phyloP scores from a whole-genome alignment of 176 grass and related monocot species.

The Musa beccarii region DNA sequence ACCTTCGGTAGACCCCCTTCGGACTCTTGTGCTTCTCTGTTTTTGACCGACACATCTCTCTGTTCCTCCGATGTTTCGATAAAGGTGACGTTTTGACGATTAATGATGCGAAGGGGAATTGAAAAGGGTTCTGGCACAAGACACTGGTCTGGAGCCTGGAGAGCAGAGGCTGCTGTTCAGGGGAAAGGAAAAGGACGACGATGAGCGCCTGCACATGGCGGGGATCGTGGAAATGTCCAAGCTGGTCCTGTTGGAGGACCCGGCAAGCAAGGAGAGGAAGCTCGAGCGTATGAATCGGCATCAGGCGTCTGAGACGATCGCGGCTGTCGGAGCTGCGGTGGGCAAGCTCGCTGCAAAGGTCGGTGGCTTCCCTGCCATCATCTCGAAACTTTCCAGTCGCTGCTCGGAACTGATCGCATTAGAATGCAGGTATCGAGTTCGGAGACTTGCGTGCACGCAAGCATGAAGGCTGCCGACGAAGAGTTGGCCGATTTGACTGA shows the following conservation, averaged over 20 bases:
- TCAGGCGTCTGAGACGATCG: constrained; percentile 19
- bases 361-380: not conserved
- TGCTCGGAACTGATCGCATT: not conserved
- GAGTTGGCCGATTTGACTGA: constrained; percentile 40
- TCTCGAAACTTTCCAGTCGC: not conserved
- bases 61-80: not conserved
- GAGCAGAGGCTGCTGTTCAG: constrained; percentile 74
- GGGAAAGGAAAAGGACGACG: constrained; percentile 73
- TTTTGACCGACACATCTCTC: not conserved
- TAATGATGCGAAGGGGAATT: constrained; percentile 55
- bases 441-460: constrained; percentile 17
- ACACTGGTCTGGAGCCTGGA: constrained; percentile 49
- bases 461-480: constrained; percentile 18
- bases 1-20: constrained; percentile 47
- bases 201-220: constrained; percentile 45
- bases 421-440: constrained; percentile 21
- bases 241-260: constrained; percentile 45
- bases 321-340: constrained; percentile 21
- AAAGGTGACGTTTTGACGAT: not conserved
- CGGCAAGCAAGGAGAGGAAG: constrained; percentile 16
- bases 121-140: constrained; percentile 50
- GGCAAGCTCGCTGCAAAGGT: constrained; percentile 29
- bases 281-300: constrained; percentile 11
- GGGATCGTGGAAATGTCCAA: constrained; percentile 79
- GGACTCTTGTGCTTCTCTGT: not conserved